A percentile compares a stretch with the other conserved stretches of the same genome.
These are phyloP conservation scores for Claviceps sp. DNA, from an alignment of 2,329 filamentous ascomycete genomes.

Conservation along the genomic window DNA sequence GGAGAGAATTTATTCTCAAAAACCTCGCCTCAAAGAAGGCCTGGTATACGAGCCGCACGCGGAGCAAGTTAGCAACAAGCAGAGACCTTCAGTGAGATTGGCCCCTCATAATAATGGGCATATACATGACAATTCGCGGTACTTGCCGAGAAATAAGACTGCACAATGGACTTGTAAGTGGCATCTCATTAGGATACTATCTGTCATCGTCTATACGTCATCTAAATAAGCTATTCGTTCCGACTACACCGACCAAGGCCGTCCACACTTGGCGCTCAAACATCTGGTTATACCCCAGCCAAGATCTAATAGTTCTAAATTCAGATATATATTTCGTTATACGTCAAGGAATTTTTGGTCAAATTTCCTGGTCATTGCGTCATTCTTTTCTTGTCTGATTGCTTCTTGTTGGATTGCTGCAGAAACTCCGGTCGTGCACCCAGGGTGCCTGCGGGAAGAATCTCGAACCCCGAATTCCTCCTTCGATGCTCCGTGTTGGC, in stretches of 20 bases:
- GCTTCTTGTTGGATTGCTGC: not conserved
- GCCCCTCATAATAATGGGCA: no score
- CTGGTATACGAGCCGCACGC: no score
- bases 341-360: not conserved
- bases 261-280: conserved; percentile 1
- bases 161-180: no score
- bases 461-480: conserved; percentile 6
- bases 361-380: not conserved
- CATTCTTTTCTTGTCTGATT: not conserved
- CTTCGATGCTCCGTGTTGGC: conserved; percentile 4
- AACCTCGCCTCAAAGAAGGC: no score
- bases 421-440: conserved; percentile 5
- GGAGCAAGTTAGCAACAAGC: no score
- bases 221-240: not conserved
- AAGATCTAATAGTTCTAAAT: conserved; percentile 1
- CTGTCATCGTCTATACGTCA: not conserved
- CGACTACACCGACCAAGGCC: not conserved
- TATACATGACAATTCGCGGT: no score
- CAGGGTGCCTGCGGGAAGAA: conserved; percentile 6
- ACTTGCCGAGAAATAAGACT: no score
- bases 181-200: no score
- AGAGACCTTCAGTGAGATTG: no score
- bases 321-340: not conserved
- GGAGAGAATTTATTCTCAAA: no score
- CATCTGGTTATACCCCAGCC: not conserved